Evolutionary conservation across 768 basidiomycete species (phyloP), one percentile per base, ranked within the genome.

Genomic region (Termitomyces sp.): DNA sequence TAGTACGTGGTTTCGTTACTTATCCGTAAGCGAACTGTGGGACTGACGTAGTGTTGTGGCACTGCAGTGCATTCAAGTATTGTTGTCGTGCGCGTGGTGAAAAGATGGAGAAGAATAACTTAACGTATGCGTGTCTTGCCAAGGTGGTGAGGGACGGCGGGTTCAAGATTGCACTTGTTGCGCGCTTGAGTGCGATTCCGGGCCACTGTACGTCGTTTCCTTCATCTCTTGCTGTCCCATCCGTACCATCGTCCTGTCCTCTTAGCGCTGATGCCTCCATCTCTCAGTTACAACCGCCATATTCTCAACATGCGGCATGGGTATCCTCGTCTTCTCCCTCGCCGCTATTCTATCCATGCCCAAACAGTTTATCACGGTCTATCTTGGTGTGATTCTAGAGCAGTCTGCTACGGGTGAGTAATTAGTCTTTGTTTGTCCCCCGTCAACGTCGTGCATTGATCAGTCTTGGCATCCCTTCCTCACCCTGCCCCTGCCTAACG

Each of bases 331-430:
- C 27, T 97, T 95, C 69, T 74, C 82, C 48, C 56, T 91, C 7
- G 93, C 94, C 22, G 88, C 93, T 4, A 70, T 94, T 60, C 73
- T 94, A 16, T 91, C 91, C 18, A 70, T 93, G 65, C 94, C 94
- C 7, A 95, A 95, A 65, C 94, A 97, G 68, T 87, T 97, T 62
- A 81, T 93, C 60, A 91, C 89, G 7, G 94, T 97, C 12, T 97
- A 97, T 64, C 79, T 95, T 15, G 94, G 94, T 33, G 91, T 91
- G 29, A 75, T 89, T 27, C 67, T 91, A n/a, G 82, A 88, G 58
- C 72, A 80, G 52, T 73, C 78, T 3, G 68, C 61, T 6, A 70
- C 63, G 20, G 76, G 74, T 73, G 7, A 25, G 67, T 41, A 0
- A 15, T 4, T 44, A n/a, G n/a, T n/a, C n/a, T n/a, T n/a, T n/a